Evolutionary conservation across 495 filamentous ascomycete genomes (phyloP), one percentile per base, ranked within the genome.

Genomic region (Geopyxis carbonaria): DNA sequence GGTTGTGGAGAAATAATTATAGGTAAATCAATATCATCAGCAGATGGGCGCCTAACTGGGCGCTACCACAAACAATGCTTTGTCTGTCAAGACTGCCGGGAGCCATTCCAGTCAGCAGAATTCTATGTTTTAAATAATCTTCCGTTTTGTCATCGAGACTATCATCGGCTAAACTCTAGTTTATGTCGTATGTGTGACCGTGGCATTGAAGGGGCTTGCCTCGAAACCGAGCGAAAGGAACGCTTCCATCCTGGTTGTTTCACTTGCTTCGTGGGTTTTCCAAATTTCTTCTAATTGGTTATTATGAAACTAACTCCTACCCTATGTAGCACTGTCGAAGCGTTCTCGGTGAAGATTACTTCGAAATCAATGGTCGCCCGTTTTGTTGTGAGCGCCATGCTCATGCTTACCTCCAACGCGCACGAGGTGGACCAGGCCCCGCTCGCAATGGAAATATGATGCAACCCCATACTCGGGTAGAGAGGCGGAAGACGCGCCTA

Each of bases 61-160:
- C 75, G 84, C 24, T 97, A 93, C 51, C 89, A 97, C 59, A 85
- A 86, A 48, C 67, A 75, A 10, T 97, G 89, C 53, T 95, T 97
- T 56, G 80, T 87, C 3, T 97, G 89, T 64, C 72, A 71, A 2
- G 82, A 79, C 5, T 97, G 89, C 63, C 61, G 61, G 9, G 68
- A 71, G 18, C 80, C 86, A 2, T 97, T 97, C 51, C 64, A 73
- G 31, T 87, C 86, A 0, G 68, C 81, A 1, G 86, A 89, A 37
- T 97, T 97, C 51, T 97, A 97, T 59, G 85, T 97, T 25, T 62
- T 82, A 24, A 62, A 80, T 46, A 80, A 97, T 57, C 63, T 72
- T 6, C 89, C 89, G 2, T 93, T 80, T 63, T 97, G 89, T 62
- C 76, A 80, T 22, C 75, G 76, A 23, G 85, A 97, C 58, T 97